Percentiles rank a stretch among this genome's conserved stretches.
phyloP scores from a whole-genome alignment of 768 basidiomycete genomes.

The Boletus rubescentipes region DNA sequence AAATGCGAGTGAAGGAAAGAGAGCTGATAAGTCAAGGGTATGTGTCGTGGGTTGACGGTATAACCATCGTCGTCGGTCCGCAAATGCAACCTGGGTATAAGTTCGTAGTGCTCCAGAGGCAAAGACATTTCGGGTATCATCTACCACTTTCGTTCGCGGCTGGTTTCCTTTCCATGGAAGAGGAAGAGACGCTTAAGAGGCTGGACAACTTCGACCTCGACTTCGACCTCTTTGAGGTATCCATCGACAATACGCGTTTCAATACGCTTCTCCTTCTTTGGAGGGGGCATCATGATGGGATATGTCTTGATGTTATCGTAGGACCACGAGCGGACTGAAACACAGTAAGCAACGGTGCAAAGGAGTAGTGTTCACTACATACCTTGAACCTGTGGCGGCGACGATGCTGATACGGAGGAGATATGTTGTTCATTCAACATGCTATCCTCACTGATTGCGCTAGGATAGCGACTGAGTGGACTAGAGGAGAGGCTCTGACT shows the following conservation, averaged over 20 bases:
- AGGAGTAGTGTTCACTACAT: conserved; percentile 20
- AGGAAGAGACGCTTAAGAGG: conserved; percentile 67
- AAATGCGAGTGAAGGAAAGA: conserved; percentile 20
- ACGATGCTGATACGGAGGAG: conserved; percentile 20
- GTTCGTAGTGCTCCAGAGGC: conserved; percentile 15
- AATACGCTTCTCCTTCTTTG: conserved; percentile 50
- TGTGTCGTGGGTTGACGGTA: conserved; percentile 33
- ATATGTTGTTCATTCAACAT: conserved; percentile 30
- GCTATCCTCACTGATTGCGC: conserved; percentile 38
- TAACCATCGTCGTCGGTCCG: conserved; percentile 30
- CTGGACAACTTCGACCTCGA: conserved; percentile 53
- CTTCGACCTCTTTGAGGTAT: conserved; percentile 51
- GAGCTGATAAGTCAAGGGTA: conserved; percentile 37
- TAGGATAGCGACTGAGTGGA: conserved; percentile 41
- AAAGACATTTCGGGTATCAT: conserved; percentile 11
- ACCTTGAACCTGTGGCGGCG: conserved; percentile 55
- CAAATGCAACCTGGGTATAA: conserved; percentile 32
- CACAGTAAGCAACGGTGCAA: conserved; percentile 5
- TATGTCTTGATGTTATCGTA: conserved; percentile 74
- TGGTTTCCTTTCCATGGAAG: conserved; percentile 51
- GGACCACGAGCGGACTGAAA: conserved; percentile 67
- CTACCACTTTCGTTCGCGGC: conserved; percentile 29
- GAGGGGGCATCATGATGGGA: conserved; percentile 50
- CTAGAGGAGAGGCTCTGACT: conserved; percentile 35
- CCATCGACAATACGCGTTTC: conserved; percentile 50